Base-by-base conservation (phyloP, 2,329 filamentous ascomycete genomes). In the Domatiomyces catenatus region DNA sequence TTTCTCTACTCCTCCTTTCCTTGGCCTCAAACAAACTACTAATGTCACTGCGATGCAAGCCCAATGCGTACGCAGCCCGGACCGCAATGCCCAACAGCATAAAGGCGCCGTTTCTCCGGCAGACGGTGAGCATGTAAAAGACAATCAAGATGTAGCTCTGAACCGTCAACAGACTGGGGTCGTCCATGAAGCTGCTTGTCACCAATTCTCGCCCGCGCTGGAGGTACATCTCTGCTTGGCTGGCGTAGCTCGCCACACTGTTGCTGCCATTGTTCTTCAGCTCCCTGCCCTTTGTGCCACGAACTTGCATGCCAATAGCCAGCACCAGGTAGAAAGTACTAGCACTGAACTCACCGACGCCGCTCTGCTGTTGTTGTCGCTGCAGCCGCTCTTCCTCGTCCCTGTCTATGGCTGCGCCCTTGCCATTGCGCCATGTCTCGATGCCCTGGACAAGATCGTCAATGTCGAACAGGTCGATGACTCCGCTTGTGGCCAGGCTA, bases 31-130 rank as follows among this genome's bases (percentile, higher is more conserved):
- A 75, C 1, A 72, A 66, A 24, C 70, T 70, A 51, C 74, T 75
- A 10, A 73, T 71, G 57, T 75, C 73, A 24, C 69, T 73, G 4
- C 73, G 63, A 56, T 76, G 73, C 19, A 76, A 64, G 1, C 73
- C 73, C 20, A 75, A 69, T 1, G 73, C 71, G 54, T 75, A 75
- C 1, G 72, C 71, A 10, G 72, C 71, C 24, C 73, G 67, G 19
- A 73, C 65, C n/a, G 73, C 72, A 49, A 75, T 65, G 52, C 72
- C 72, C 17, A 75, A 68, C 46, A 74, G 71, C 57, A 75, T 67
- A 50, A 73, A 75, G 5, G 73, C 72, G 1, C 71, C 73, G 52
- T 76, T 76, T 8, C 72, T 70, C 44, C 74, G 69, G 50, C 70
- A 74, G 8, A 70, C 70, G 24, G 72, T 64, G 2, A 76, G 63